Percentiles rank a stretch among this genome's conserved stretches.
Evolutionary conservation across 164 flowering plant species (phyloP).

Genomic region (Dillenia turbinata): DNA sequence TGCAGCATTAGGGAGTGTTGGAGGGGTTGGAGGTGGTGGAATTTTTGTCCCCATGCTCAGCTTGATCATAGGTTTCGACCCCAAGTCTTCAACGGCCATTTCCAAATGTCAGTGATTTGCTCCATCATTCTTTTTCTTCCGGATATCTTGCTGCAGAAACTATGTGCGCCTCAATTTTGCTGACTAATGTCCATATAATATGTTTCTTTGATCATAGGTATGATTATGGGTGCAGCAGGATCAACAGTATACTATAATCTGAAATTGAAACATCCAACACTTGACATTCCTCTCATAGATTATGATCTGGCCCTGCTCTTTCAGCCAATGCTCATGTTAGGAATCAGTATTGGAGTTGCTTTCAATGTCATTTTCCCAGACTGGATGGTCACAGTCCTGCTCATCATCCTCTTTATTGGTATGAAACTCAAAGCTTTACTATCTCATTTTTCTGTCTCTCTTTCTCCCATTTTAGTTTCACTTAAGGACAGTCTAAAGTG

Average conservation of each 20-base stretch:
- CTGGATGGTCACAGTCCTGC: constrained; percentile 64
- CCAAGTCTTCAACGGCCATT: constrained; percentile 54
- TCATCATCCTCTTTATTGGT: constrained; percentile 54
- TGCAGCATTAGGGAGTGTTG: constrained; percentile 53
- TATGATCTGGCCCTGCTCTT: constrained; percentile 57
- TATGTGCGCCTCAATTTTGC: too few relatives aligned
- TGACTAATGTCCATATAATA: too few relatives aligned
- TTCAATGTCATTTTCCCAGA: constrained; percentile 57
- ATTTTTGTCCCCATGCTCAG: constrained; percentile 65
- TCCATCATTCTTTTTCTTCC: background rate
- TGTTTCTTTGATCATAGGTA: constrained; percentile 27
- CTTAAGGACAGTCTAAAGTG: too few relatives aligned
- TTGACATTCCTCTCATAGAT: constrained; percentile 52
- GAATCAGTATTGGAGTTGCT: constrained; percentile 59
- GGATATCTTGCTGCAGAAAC: too few relatives aligned
- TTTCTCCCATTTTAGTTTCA: too few relatives aligned
- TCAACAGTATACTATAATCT: constrained; percentile 51
- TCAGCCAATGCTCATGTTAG: constrained; percentile 67
- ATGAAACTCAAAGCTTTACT: background rate
- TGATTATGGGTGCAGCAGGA: constrained; percentile 60
- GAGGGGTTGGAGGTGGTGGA: constrained; percentile 70
- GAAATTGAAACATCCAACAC: constrained; percentile 46
- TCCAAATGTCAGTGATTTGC: constrained; percentile 41
- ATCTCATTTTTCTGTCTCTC: too few relatives aligned
- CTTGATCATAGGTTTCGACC: constrained; percentile 52